phyloP scores from a whole-genome alignment of 441 rosid genomes.

The Biscutella auriculata region DNA sequence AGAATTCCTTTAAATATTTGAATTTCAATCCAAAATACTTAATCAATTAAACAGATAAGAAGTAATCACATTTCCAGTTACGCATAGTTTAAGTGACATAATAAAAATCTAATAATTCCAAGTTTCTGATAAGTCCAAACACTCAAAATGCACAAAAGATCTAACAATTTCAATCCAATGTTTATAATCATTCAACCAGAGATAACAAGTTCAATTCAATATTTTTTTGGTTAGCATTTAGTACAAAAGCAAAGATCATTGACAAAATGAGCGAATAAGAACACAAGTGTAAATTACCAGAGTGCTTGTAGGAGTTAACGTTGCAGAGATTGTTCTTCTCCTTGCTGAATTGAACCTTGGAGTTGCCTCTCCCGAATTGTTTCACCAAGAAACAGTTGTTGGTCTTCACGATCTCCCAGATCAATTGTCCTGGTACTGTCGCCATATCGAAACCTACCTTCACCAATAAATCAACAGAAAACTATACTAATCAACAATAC shows the following conservation, averaged over 20 bases:
- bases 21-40: too few species aligned
- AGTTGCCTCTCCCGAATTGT: slow-evolving; percentile 49
- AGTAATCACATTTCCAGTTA: too few species aligned
- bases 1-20: too few species aligned
- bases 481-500: too few species aligned
- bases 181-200: too few species aligned
- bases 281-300: slow-evolving; percentile 24
- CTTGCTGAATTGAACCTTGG: slow-evolving; percentile 50
- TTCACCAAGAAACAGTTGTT: slow-evolving; percentile 58
- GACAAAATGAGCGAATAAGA: background rate
- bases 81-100: too few species aligned
- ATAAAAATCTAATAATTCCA: too few species aligned
- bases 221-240: background rate
- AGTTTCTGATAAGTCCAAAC: background rate
- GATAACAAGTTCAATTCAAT: background rate
- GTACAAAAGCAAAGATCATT: background rate
- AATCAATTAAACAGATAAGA: too few species aligned
- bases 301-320: slow-evolving; percentile 60
- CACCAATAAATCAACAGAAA: background rate
- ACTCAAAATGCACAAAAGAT: background rate
- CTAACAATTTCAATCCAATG: too few species aligned
- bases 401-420: slow-evolving; percentile 65
- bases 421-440: slow-evolving; percentile 50
- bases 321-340: slow-evolving; percentile 58
- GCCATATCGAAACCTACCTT: slow-evolving; percentile 30